phyloP scores from a whole-genome alignment of 768 basidiomycete species.

The Macrocybe gigantea region DNA sequence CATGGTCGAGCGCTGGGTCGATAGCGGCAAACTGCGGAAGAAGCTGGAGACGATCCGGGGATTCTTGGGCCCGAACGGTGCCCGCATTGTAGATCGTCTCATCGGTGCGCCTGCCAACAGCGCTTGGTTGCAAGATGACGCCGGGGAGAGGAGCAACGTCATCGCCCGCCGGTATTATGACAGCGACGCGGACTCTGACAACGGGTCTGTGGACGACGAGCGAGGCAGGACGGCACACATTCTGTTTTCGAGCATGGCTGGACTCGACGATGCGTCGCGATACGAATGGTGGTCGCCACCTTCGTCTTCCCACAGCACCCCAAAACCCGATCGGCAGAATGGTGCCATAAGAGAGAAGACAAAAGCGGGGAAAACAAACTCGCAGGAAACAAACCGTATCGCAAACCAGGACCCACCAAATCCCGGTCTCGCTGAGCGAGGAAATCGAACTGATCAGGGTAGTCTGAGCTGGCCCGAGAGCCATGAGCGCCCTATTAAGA shows the following conservation, averaged over 20 bases:
- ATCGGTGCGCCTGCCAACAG: background rate
- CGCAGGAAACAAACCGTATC: background rate
- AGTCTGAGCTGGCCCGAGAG: no score
- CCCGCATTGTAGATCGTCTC: slow-evolving; percentile 25
- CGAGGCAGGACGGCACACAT: slow-evolving; percentile 50
- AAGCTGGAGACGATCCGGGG: slow-evolving; percentile 39
- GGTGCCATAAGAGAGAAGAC: no score
- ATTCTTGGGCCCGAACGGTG: slow-evolving; percentile 34
- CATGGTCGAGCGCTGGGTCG: slow-evolving; percentile 50
- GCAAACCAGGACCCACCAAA: background rate
- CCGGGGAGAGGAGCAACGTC: no score
- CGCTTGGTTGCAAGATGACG: no score
- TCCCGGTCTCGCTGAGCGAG: background rate
- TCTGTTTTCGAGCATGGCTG: slow-evolving; percentile 42
- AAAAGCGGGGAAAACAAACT: background rate
- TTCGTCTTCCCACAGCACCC: slow-evolving; percentile 4
- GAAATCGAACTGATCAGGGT: background rate
- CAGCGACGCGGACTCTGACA: slow-evolving; percentile 25
- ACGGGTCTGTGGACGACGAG: slow-evolving; percentile 39
- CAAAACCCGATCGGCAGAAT: no score
- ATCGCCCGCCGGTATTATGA: no score
- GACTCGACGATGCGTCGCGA: slow-evolving; percentile 25
- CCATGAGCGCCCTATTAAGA: no score
- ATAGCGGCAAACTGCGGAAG: slow-evolving; percentile 34
- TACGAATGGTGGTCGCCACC: slow-evolving; percentile 26